These are phyloP conservation scores for Curvularia eragrostidis DNA, from an alignment of 2,329 filamentous ascomycete genomes.

Conservation along the genomic window DNA sequence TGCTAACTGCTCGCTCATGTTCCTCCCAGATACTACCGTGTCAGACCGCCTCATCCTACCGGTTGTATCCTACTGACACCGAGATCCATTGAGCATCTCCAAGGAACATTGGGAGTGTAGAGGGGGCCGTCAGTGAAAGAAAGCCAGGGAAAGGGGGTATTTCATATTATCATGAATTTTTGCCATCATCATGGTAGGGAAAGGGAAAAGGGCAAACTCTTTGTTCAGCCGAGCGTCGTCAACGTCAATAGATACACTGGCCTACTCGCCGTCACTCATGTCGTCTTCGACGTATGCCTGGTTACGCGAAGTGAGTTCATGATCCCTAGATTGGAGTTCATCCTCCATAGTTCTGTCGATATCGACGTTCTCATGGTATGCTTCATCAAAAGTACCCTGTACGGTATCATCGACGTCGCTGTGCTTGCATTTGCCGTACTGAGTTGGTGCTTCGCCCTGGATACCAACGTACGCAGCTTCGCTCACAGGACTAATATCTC, in stretches of 20 bases:
- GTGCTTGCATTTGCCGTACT: too few species aligned
- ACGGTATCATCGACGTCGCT: neutral
- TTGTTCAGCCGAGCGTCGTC: neutral
- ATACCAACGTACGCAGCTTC: neutral
- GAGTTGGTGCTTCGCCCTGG: neutral
- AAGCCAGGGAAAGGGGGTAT: neutral
- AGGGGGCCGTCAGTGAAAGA: neutral
- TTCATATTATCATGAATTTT: neutral
- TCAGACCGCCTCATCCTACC: neutral
- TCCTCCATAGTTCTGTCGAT: neutral
- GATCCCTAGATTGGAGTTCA: neutral
- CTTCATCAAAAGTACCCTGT: neutral
- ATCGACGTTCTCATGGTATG: neutral
- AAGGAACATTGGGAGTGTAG: neutral
- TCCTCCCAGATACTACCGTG: neutral
- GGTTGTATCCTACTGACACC: neutral
- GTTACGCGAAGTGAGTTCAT: neutral
- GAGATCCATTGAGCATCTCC: neutral
- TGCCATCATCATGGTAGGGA: neutral
- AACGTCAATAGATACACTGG: neutral
- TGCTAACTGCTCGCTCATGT: neutral
- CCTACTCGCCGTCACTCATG: constrained; percentile 4
- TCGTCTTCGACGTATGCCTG: constrained; percentile 4
- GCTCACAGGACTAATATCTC: constrained; percentile 14
- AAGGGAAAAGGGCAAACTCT: neutral